Percentiles rank a stretch among this genome's conserved stretches.
phyloP scores from a whole-genome alignment of 805 yeast species.

The Komagataella populi region DNA sequence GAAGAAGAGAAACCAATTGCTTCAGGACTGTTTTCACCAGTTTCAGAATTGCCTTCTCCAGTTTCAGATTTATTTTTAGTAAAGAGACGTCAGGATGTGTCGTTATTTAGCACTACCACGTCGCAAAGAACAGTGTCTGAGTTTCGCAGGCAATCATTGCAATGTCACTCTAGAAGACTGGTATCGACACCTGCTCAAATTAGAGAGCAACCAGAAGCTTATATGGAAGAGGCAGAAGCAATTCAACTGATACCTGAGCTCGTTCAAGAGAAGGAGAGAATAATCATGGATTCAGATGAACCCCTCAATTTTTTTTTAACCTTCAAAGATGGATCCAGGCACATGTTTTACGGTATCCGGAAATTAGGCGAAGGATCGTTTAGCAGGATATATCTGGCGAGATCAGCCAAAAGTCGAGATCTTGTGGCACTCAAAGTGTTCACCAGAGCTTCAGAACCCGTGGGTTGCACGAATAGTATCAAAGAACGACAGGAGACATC shows the following conservation, averaged over 20 bases:
- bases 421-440: slow-evolving; percentile 61
- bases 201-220: not conserved
- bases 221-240: not conserved
- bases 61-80: not conserved
- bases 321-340: not conserved
- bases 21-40: not conserved
- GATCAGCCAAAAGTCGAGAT: slow-evolving; percentile 10
- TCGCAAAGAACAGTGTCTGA: slow-evolving; percentile 7
- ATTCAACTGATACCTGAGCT: not conserved
- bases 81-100: not conserved
- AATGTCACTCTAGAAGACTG: not conserved
- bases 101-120: not conserved
- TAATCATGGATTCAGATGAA: not conserved
- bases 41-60: not conserved
- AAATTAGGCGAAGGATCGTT: slow-evolving; percentile 58
- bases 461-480: slow-evolving; percentile 13
- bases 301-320: not conserved
- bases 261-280: not conserved
- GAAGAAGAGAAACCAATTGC: not conserved
- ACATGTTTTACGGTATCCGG: slow-evolving; percentile 6
- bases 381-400: slow-evolving; percentile 46
- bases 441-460: slow-evolving; percentile 20
- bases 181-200: not conserved
- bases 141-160: not conserved
- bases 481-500: slow-evolving; percentile 45